Conservation (phyloP, 768 basidiomycete species). For the Pisolithus marmoratus region DNA sequence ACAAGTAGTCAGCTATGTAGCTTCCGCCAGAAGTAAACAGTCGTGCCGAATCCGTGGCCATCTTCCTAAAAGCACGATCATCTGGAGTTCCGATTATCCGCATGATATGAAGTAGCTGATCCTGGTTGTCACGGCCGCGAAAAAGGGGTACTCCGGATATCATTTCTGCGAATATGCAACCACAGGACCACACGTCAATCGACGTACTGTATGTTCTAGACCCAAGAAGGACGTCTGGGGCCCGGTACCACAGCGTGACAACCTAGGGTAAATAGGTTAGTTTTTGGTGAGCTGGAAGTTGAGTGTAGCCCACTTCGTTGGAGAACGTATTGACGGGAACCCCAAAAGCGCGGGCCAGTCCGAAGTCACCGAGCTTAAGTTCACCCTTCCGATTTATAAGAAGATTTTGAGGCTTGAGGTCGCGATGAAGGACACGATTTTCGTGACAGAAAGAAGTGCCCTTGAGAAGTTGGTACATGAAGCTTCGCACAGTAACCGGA, state of each 20-base stretch:
- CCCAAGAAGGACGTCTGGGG: constrained; percentile 95
- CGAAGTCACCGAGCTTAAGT: constrained; percentile 96
- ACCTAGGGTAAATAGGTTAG: constrained; percentile 47
- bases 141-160: constrained; percentile 96
- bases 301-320: constrained; percentile 62
- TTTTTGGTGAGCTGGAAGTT: neutral
- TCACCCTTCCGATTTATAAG: constrained; percentile 97
- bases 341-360: constrained; percentile 93
- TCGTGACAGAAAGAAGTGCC: constrained; percentile 99
- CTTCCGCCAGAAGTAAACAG: neutral
- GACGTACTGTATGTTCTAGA: constrained; percentile 97
- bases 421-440: constrained; percentile 95
- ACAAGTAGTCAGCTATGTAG: constrained; percentile 6
- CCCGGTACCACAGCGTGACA: constrained; percentile 97
- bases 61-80: constrained; percentile 82
- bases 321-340: constrained; percentile 99
- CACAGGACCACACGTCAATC: constrained; percentile 98
- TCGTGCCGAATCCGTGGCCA: constrained; percentile 82
- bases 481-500: constrained; percentile 81
- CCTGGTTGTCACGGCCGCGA: constrained; percentile 93
- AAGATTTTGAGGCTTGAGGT: constrained; percentile 97
- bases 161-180: constrained; percentile 99
- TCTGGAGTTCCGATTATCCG: constrained; percentile 93
- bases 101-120: constrained; percentile 98
- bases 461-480: constrained; percentile 96